A percentile compares a stretch with the other conserved stretches of the same genome.
phyloP scores from a whole-genome alignment of 2,329 filamentous ascomycete genomes.

The Bipolaris victoriae region DNA sequence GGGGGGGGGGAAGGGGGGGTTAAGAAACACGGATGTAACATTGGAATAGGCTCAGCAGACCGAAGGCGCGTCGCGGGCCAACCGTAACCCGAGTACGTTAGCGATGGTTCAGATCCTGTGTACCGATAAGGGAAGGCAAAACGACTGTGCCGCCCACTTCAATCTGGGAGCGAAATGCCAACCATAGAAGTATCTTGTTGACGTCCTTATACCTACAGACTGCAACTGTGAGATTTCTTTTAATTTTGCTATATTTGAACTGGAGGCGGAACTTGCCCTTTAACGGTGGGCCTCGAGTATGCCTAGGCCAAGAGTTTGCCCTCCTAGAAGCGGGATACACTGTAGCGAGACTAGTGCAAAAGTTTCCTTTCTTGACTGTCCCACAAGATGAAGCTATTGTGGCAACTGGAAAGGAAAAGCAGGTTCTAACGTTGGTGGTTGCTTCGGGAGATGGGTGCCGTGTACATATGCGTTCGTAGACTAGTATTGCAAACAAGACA shows the following conservation, averaged over 20 bases:
- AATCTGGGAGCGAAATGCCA: background rate
- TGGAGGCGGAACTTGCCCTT: constrained; percentile 30
- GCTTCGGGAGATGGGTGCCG: constrained; percentile 20
- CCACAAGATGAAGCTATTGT: constrained; percentile 8
- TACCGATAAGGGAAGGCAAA: background rate
- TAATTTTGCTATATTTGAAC: background rate
- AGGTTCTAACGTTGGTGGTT: constrained; percentile 21
- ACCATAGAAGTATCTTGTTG: background rate
- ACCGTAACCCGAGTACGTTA: background rate
- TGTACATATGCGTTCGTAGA: constrained; percentile 1
- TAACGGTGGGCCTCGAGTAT: constrained; percentile 38
- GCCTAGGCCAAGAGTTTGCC: constrained; percentile 41
- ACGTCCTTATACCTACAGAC: background rate
- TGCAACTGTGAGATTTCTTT: background rate
- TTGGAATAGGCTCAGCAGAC: background rate
- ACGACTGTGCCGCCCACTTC: background rate
- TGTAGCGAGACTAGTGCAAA: constrained; percentile 31
- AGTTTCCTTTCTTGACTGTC: constrained; percentile 20
- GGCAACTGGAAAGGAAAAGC: constrained; percentile 16
- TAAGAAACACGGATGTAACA: background rate
- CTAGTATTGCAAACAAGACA: background rate
- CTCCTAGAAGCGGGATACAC: constrained; percentile 37
- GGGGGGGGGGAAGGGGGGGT: no score
- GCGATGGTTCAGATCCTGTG: background rate
- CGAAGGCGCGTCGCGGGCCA: background rate